Conservation (phyloP, 1,284 basidiomycete species). For the Acaromyces ingoldii region DNA sequence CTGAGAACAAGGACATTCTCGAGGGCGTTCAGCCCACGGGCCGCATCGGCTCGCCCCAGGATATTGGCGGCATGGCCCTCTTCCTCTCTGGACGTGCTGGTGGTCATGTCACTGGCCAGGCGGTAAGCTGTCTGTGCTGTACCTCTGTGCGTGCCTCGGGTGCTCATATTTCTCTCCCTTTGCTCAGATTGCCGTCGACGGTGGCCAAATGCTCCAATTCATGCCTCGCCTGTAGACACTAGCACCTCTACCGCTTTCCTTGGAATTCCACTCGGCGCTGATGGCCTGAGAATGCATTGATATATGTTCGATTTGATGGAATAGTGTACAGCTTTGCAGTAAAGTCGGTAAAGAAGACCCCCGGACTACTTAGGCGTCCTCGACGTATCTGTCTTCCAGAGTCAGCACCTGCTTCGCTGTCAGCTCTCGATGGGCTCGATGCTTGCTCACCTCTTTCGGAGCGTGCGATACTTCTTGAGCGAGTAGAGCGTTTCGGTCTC, state of each 20-base stretch:
- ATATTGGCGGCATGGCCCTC: constrained; percentile 69
- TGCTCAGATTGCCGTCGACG: constrained; percentile 59
- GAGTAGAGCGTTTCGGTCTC: constrained; percentile 47
- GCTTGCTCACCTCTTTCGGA: constrained; percentile 16
- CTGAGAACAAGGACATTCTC: constrained; percentile 53
- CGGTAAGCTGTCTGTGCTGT: constrained; percentile 48
- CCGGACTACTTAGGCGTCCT: too few species aligned
- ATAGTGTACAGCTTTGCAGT: too few species aligned
- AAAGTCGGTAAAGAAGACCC: too few species aligned
- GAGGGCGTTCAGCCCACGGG: constrained; percentile 47
- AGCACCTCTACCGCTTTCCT: too few species aligned
- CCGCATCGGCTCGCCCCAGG: constrained; percentile 64
- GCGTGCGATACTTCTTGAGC: constrained; percentile 47
- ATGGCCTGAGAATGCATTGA: too few species aligned
- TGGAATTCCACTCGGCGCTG: too few species aligned
- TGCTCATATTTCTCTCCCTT: neutral
- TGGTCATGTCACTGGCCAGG: constrained; percentile 67
- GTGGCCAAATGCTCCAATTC: constrained; percentile 56
- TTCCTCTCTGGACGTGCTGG: constrained; percentile 69
- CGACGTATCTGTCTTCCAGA: too few species aligned
- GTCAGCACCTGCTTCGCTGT: too few species aligned
- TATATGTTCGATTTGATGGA: too few species aligned
- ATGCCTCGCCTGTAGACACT: constrained; percentile 5
- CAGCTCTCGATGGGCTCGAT: too few species aligned
- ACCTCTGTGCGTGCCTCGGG: neutral